Percentiles rank a stretch among this genome's conserved stretches.
Evolutionary conservation across 176 grass and related monocot species (phyloP).

Genomic region (maize (Zea mays)): DNA sequence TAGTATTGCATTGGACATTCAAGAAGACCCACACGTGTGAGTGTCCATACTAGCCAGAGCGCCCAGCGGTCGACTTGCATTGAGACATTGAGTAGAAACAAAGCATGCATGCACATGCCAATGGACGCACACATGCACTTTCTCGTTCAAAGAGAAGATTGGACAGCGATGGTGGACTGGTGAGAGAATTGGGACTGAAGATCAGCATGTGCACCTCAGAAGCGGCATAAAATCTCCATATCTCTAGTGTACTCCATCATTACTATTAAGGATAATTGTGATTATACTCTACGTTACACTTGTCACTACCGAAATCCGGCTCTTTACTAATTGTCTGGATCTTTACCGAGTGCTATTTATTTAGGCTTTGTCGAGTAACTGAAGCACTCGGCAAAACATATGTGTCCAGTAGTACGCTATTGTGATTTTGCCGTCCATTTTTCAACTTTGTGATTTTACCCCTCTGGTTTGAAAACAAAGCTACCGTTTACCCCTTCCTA

Average conservation of each 20-base stretch:
- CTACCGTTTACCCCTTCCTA: too few relatives aligned
- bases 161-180: conserved; percentile 26
- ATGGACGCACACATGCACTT: conserved; percentile 52
- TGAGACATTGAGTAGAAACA: conserved; percentile 38
- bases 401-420: too few relatives aligned
- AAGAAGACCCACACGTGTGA: conserved; percentile 51
- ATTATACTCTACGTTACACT: too few relatives aligned
- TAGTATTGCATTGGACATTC: neutral
- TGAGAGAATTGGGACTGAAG: neutral
- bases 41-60: conserved; percentile 28
- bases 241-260: neutral
- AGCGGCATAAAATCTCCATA: conserved; percentile 24
- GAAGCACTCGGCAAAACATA: too few relatives aligned
- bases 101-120: conserved; percentile 58
- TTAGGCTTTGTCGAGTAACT: too few relatives aligned
- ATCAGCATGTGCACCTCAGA: conserved; percentile 47
- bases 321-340: too few relatives aligned
- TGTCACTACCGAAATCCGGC: too few relatives aligned
- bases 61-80: neutral
- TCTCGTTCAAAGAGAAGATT: conserved; percentile 58
- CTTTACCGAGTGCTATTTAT: too few relatives aligned
- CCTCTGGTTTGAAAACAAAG: too few relatives aligned
- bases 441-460: too few relatives aligned
- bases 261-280: too few relatives aligned
- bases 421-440: too few relatives aligned